Percentiles rank a stretch among this genome's conserved stretches.
Evolutionary conservation across 148 eudicot genomes (phyloP).

Genomic region (Fagopyrum tataricum): DNA sequence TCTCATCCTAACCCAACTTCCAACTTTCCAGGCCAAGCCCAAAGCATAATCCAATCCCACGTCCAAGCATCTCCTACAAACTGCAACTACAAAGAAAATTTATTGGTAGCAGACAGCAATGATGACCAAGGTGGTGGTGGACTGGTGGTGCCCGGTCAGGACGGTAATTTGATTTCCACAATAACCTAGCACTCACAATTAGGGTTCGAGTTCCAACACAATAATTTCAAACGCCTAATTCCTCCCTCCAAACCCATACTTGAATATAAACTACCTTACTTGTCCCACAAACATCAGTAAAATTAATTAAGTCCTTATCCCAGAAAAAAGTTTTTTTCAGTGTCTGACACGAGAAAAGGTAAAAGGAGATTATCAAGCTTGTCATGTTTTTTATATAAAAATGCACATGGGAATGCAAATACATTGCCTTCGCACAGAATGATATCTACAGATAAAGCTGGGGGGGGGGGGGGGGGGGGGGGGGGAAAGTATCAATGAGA

Average conservation of each 20-base stretch:
- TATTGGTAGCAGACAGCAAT: background rate
- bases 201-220: background rate
- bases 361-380: background rate
- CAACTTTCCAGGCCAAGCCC: too few relatives aligned
- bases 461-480: constrained; percentile 22
- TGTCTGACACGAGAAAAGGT: background rate
- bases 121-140: background rate
- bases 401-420: background rate
- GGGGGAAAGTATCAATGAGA: constrained; percentile 7
- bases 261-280: too few relatives aligned
- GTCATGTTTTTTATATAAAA: background rate
- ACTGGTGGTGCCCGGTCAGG: too few relatives aligned
- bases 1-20: too few relatives aligned
- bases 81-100: background rate
- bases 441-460: background rate
- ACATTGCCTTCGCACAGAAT: background rate
- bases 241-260: background rate
- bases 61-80: background rate
- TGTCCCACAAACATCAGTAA: background rate
- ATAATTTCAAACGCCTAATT: background rate
- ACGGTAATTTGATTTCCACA: background rate
- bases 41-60: background rate
- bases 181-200: background rate
- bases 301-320: background rate
- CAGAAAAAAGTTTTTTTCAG: background rate